phyloP scores from a whole-genome alignment of 441 rosid species.

The Populus trichocarpa region DNA sequence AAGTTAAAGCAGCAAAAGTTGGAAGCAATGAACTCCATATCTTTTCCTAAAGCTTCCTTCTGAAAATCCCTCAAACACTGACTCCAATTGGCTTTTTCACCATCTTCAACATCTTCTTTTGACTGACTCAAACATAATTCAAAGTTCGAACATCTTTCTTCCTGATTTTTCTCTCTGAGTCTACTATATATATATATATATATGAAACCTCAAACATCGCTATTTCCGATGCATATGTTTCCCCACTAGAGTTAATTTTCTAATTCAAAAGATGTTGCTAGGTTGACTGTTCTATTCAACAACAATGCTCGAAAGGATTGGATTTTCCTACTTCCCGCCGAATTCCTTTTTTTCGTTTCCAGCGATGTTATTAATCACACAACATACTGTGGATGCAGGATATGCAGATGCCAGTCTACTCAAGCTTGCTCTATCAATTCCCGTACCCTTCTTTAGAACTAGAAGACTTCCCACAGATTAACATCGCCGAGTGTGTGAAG shows the following conservation, averaged over 20 bases:
- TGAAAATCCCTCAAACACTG: conserved; percentile 20
- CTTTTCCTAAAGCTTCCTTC: conserved; percentile 33
- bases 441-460: conserved; percentile 56
- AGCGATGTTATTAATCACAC: not conserved
- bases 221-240: conserved; percentile 15
- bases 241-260: not conserved
- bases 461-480: conserved; percentile 65
- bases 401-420: conserved; percentile 25
- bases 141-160: conserved; percentile 26
- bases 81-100: conserved; percentile 29
- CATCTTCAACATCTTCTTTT: conserved; percentile 39
- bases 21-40: conserved; percentile 19
- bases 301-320: not conserved
- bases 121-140: conserved; percentile 27
- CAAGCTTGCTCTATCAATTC: conserved; percentile 38
- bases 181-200: not conserved
- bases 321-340: not conserved
- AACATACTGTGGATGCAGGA: conserved; percentile 30
- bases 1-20: conserved; percentile 35
- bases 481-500: conserved; percentile 28
- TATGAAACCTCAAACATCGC: conserved; percentile 9
- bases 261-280: not conserved
- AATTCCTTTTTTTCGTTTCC: not conserved
- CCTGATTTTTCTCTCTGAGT: conserved; percentile 20
- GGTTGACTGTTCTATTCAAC: not conserved